Evolutionary conservation across 495 filamentous ascomycete species (phyloP).

Genomic region (Talaromyces liani): DNA sequence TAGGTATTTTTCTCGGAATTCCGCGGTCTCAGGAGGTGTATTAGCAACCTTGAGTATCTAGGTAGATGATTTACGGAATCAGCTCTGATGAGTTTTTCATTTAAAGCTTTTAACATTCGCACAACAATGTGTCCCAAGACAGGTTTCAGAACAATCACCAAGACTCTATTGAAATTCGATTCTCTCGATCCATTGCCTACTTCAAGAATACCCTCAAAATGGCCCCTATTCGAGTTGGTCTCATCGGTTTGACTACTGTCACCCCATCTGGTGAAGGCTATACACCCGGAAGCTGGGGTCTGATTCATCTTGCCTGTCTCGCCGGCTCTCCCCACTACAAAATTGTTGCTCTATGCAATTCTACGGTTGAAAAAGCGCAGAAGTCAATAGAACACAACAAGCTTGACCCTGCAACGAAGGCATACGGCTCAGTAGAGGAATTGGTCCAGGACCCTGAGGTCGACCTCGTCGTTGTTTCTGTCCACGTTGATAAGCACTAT

Average conservation of each 20-base stretch:
- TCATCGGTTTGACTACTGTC: constrained; percentile 46
- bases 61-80: not conserved
- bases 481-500: constrained; percentile 47
- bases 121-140: not conserved
- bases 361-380: constrained; percentile 36
- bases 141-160: not conserved
- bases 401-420: constrained; percentile 30
- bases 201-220: constrained; percentile 16
- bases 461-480: constrained; percentile 49
- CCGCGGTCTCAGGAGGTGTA: not conserved
- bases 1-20: not conserved
- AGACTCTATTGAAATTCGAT: not conserved
- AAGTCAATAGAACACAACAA: constrained; percentile 36
- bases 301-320: constrained; percentile 31
- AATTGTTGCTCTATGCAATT: constrained; percentile 54
- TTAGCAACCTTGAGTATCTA: not conserved
- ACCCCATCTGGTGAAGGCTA: constrained; percentile 41
- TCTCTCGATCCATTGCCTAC: not conserved
- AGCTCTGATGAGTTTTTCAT: no score
- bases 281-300: constrained; percentile 40
- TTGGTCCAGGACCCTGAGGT: constrained; percentile 43
- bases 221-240: constrained; percentile 44
- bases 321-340: constrained; percentile 33
- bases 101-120: not conserved
- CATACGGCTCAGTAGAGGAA: constrained; percentile 43